Percentiles rank a stretch among this genome's conserved stretches.
Evolutionary conservation across 768 basidiomycete genomes (phyloP).

Genomic region (Auriscalpium orientale): DNA sequence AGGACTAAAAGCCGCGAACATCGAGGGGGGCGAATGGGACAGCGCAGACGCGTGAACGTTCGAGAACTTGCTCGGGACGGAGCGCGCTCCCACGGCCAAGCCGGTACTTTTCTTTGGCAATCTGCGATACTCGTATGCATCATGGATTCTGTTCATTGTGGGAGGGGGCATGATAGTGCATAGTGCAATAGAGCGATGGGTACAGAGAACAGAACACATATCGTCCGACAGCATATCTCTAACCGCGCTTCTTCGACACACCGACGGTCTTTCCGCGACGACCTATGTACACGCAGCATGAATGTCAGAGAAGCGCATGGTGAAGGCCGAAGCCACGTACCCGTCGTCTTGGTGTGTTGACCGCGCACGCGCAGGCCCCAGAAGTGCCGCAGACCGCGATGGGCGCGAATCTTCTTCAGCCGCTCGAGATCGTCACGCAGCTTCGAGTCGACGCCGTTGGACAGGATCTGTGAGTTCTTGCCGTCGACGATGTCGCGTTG

Average conservation of each 20-base stretch:
- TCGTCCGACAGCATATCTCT: conserved; percentile 17
- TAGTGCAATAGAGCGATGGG: neutral
- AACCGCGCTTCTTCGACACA: conserved; percentile 86
- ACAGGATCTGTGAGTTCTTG: conserved; percentile 92
- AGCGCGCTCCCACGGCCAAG: neutral
- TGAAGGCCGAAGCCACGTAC: conserved; percentile 31
- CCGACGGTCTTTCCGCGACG: conserved; percentile 95
- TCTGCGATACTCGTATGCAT: neutral
- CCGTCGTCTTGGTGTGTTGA: conserved; percentile 99
- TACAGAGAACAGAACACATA: neutral
- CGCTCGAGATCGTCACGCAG: conserved; percentile 97
- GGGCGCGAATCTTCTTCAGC: conserved; percentile 97
- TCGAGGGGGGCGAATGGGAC: neutral
- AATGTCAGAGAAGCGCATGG: neutral
- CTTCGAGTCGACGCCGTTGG: conserved; percentile 96
- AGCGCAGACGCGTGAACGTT: neutral
- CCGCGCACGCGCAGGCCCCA: conserved; percentile 95
- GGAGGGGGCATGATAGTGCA: neutral
- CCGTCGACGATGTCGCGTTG: conserved; percentile 97
- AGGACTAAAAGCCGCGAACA: neutral
- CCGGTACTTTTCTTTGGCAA: neutral
- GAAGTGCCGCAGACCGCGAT: conserved; percentile 88
- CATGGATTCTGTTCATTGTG: neutral
- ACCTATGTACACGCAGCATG: conserved; percentile 36
- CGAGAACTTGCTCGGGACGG: neutral